These are phyloP conservation scores for Moricandia moricandioides DNA, from an alignment of 345 rosid genomes.

Conservation along the genomic window DNA sequence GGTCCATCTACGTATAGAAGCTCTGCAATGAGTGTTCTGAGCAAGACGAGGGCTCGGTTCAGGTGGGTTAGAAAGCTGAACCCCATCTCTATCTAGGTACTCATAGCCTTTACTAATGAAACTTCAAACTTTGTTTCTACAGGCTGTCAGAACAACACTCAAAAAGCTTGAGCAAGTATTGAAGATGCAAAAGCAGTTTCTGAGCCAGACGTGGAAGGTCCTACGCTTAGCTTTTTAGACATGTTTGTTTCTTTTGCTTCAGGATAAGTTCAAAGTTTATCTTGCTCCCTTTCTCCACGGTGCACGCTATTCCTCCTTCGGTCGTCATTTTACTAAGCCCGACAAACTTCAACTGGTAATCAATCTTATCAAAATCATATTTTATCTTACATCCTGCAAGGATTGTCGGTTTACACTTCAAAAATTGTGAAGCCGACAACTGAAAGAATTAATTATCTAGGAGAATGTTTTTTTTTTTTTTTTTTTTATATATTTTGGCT, in stretches of 20 bases:
- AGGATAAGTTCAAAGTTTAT: constrained; percentile 80
- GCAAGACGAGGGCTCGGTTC: constrained; percentile 65
- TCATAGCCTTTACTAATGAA: not conserved
- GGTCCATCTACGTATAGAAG: constrained; percentile 51
- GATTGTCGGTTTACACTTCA: not conserved
- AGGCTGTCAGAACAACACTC: constrained; percentile 83
- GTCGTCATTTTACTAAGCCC: constrained; percentile 90
- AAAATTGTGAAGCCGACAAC: not conserved
- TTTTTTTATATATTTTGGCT: not conserved
- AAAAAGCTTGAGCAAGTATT: constrained; percentile 58
- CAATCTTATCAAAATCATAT: constrained; percentile 1
- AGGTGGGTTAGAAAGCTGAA: constrained; percentile 48
- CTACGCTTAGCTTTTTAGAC: constrained; percentile 12
- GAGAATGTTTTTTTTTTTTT: constrained; percentile 2
- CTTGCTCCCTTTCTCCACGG: constrained; percentile 85
- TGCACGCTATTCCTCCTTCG: constrained; percentile 79
- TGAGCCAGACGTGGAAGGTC: constrained; percentile 92
- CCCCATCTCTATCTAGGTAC: constrained; percentile 3
- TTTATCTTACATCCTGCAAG: constrained; percentile 14
- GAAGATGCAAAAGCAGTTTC: constrained; percentile 93
- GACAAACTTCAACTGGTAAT: constrained; percentile 82
- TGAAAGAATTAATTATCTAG: not conserved
- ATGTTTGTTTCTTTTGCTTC: constrained; percentile 32
- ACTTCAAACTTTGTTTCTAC: constrained; percentile 14
- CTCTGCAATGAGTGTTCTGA: constrained; percentile 47